phyloP scores from a whole-genome alignment of 257 asterid species.

The Solanum peruvianum region DNA sequence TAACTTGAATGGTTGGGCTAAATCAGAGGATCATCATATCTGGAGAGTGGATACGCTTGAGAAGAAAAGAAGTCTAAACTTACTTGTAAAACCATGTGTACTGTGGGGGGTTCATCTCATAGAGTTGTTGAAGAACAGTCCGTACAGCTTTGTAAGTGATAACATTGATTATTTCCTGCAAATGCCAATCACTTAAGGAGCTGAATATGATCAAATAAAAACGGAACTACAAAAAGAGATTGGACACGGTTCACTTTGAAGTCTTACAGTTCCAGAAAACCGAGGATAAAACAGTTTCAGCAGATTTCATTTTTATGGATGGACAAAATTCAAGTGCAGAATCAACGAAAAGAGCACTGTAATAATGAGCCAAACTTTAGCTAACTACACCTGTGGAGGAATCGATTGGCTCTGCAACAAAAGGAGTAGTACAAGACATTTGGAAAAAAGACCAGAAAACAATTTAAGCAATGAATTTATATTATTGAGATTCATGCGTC shows the following conservation, averaged over 20 bases:
- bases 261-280: neutral
- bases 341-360: neutral
- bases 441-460: neutral
- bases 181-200: neutral
- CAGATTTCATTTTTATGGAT: neutral
- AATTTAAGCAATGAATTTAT: neutral
- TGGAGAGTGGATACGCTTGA: neutral
- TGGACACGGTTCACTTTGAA: neutral
- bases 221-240: neutral
- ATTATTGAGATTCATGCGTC: neutral
- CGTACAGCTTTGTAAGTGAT: constrained; percentile 59
- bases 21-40: neutral
- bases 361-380: neutral
- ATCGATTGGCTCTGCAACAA: neutral
- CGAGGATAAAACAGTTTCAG: neutral
- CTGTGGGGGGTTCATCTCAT: constrained; percentile 59
- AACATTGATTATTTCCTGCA: constrained; percentile 40
- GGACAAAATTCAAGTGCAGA: neutral
- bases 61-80: constrained; percentile 1
- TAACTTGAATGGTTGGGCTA: neutral
- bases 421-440: neutral
- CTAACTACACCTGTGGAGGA: neutral
- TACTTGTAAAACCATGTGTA: constrained; percentile 61
- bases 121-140: constrained; percentile 60
- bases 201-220: neutral